Evolutionary conservation across 2,329 filamentous ascomycete genomes (phyloP).

Genomic region (Aspergillus awamori): DNA sequence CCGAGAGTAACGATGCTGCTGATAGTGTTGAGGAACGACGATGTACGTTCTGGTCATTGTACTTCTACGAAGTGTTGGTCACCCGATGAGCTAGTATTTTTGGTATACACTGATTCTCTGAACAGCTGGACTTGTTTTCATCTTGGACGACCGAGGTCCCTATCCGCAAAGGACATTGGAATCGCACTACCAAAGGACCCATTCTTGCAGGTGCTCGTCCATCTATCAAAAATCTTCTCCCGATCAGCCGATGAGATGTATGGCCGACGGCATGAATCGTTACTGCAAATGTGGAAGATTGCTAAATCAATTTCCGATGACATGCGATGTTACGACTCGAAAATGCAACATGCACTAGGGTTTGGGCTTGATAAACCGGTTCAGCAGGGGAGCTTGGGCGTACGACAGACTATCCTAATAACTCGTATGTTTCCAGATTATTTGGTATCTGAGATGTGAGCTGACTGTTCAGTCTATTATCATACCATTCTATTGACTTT

Average conservation of each 20-base stretch:
- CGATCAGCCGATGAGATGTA: conserved; percentile 48
- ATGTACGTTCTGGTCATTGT: conserved; percentile 46
- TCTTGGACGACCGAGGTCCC: conserved; percentile 46
- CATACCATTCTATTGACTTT: conserved; percentile 49
- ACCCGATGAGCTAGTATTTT: no score
- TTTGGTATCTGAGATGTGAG: background rate
- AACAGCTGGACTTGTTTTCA: conserved; percentile 50
- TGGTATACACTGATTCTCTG: background rate
- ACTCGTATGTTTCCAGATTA: conserved; percentile 36
- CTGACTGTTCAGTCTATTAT: conserved; percentile 44
- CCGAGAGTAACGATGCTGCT: conserved; percentile 32
- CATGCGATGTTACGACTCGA: conserved; percentile 30
- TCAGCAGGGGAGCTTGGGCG: conserved; percentile 43
- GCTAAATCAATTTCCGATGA: conserved; percentile 38
- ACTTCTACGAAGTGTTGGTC: conserved; percentile 49
- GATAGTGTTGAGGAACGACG: conserved; percentile 43
- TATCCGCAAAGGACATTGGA: conserved; percentile 41
- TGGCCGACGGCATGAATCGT: conserved; percentile 43
- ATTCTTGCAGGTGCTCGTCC: conserved; percentile 40
- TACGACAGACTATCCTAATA: conserved; percentile 45
- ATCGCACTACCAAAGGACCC: conserved; percentile 46
- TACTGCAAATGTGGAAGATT: conserved; percentile 42
- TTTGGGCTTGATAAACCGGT: conserved; percentile 41
- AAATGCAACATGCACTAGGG: conserved; percentile 33
- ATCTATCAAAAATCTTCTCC: conserved; percentile 45